Evolutionary conservation across 2,329 filamentous ascomycete species (phyloP).

Genomic region (Beauveria medogensis): DNA sequence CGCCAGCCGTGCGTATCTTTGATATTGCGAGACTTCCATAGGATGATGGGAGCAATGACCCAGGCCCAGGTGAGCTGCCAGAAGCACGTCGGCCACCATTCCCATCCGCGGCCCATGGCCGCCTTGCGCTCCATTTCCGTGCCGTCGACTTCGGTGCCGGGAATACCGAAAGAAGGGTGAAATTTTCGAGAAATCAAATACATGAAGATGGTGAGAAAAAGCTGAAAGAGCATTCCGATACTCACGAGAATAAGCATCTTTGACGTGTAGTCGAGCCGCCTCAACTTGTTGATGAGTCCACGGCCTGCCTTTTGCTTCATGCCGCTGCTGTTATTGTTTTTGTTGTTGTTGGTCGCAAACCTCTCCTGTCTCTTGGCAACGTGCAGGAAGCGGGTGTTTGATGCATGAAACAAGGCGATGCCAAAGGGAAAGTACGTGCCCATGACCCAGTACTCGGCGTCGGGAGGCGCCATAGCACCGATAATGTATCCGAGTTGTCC

Average conservation of each 20-base stretch:
- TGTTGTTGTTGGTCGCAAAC: conserved; percentile 14
- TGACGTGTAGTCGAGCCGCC: conserved; percentile 31
- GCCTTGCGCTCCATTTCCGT: conserved; percentile 41
- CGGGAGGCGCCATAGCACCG: conserved; percentile 33
- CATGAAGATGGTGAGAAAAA: conserved; percentile 48
- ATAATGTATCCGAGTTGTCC: conserved; percentile 30
- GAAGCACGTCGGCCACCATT: conserved; percentile 56
- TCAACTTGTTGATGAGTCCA: conserved; percentile 23
- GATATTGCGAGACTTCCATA: conserved; percentile 54
- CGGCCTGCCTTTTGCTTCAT: conserved; percentile 14
- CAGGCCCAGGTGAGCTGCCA: conserved; percentile 57
- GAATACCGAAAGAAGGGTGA: conserved; percentile 50
- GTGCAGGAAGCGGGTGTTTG: conserved; percentile 51
- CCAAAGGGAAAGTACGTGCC: conserved; percentile 54
- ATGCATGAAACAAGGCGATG: conserved; percentile 57
- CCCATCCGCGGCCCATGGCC: conserved; percentile 45
- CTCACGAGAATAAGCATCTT: conserved; percentile 41
- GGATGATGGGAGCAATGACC: conserved; percentile 48
- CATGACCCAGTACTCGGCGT: conserved; percentile 57
- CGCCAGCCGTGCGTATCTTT: conserved; percentile 58
- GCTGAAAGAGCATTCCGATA: conserved; percentile 48
- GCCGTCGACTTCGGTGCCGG: conserved; percentile 48
- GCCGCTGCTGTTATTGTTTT: neutral
- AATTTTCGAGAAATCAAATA: conserved; percentile 56
- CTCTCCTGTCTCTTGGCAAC: conserved; percentile 43